phyloP scores from a whole-genome alignment of 2,329 filamentous ascomycete genomes.

The Xylaria sp. region DNA sequence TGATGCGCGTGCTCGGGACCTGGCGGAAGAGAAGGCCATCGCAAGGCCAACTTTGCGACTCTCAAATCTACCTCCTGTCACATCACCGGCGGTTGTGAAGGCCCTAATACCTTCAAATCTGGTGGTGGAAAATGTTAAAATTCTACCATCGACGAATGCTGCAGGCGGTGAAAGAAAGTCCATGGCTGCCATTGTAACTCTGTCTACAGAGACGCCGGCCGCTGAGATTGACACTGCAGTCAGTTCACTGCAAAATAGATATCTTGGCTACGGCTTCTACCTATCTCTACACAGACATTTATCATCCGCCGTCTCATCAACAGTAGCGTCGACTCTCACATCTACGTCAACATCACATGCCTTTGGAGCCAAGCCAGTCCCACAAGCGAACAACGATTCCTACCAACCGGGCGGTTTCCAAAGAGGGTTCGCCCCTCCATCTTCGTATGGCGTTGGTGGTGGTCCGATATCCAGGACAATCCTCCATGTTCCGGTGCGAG shows the following conservation, averaged over 20 bases:
- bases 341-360: slow-evolving; percentile 69
- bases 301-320: slow-evolving; percentile 75
- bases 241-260: slow-evolving; percentile 81
- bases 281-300: slow-evolving; percentile 83
- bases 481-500: slow-evolving; percentile 76
- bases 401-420: slow-evolving; percentile 57
- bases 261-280: slow-evolving; percentile 86
- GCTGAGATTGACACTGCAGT: slow-evolving; percentile 85
- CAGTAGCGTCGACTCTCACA: slow-evolving; percentile 52
- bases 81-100: slow-evolving; percentile 68
- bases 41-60: slow-evolving; percentile 72
- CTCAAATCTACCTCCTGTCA: slow-evolving; percentile 68
- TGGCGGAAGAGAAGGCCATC: slow-evolving; percentile 67
- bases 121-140: slow-evolving; percentile 77
- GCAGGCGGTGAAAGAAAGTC: slow-evolving; percentile 73
- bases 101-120: slow-evolving; percentile 68
- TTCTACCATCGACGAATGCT: slow-evolving; percentile 66
- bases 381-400: slow-evolving; percentile 53
- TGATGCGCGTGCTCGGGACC: slow-evolving; percentile 55
- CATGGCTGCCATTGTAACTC: slow-evolving; percentile 79
- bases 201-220: slow-evolving; percentile 82
- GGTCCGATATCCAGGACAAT: slow-evolving; percentile 56
- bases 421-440: slow-evolving; percentile 79
- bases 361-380: slow-evolving; percentile 79
- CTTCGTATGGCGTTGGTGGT: slow-evolving; percentile 67